These are phyloP conservation scores for Wilcoxina mikolae DNA, from an alignment of 495 filamentous ascomycete genomes.

Conservation along the genomic window DNA sequence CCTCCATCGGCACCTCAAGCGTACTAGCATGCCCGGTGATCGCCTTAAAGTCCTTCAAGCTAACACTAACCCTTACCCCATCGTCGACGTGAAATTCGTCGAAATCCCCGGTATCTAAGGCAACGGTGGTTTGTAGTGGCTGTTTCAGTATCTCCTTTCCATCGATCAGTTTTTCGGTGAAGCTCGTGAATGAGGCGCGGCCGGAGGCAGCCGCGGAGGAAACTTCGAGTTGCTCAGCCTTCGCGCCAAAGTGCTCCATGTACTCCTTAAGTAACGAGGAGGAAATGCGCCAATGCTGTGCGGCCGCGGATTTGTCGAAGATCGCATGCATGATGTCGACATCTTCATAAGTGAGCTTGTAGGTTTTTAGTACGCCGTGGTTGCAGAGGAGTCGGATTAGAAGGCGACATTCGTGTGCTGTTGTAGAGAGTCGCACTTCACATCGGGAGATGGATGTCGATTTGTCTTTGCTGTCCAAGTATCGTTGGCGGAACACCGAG, in stretches of 20 bases:
- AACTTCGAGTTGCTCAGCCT: slow-evolving; percentile 83
- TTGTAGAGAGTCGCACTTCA: slow-evolving; percentile 72
- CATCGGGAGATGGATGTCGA: slow-evolving; percentile 73
- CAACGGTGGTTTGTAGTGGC: slow-evolving; percentile 81
- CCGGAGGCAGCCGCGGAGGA: slow-evolving; percentile 48
- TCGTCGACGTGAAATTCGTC: slow-evolving; percentile 62
- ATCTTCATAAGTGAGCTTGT: slow-evolving; percentile 80
- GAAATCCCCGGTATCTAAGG: slow-evolving; percentile 75
- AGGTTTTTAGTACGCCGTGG: slow-evolving; percentile 83
- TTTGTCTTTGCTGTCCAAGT: slow-evolving; percentile 38
- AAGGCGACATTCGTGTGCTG: slow-evolving; percentile 59
- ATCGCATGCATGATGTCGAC: slow-evolving; percentile 69
- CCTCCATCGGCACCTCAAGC: slow-evolving; percentile 51
- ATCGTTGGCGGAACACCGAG: slow-evolving; percentile 45
- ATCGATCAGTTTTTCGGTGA: slow-evolving; percentile 75
- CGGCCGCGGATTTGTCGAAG: slow-evolving; percentile 56
- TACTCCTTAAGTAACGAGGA: slow-evolving; percentile 64
- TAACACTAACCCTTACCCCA: slow-evolving; percentile 70
- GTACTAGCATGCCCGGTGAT: slow-evolving; percentile 74
- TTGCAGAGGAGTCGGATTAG: slow-evolving; percentile 70
- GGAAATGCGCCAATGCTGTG: slow-evolving; percentile 65
- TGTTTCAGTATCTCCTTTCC: slow-evolving; percentile 87
- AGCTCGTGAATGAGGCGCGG: slow-evolving; percentile 72
- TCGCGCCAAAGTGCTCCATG: slow-evolving; percentile 78
- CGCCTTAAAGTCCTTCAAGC: slow-evolving; percentile 87